Base-by-base conservation (phyloP, 208 protist species). In the Herpetomonas samuelpessoai region DNA sequence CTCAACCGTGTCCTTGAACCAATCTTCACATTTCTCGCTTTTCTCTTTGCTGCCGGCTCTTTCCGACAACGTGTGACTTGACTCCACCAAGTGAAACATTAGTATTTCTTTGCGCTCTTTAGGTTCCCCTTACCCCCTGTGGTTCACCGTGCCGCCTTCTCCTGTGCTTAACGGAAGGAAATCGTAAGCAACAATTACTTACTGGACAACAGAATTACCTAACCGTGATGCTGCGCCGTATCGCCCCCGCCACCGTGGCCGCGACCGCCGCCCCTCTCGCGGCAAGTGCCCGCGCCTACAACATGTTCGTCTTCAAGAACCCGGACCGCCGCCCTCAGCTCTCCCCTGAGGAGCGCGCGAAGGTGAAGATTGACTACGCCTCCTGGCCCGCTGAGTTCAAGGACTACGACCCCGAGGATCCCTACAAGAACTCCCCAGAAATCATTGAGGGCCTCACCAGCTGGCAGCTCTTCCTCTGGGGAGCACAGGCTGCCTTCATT, bases 351-450 rank as follows among this genome's bases (percentile, higher is more conserved):
- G 84, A 96, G 62, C 79, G 86, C 16, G 82, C 78, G 14, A 86
- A 96, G 65, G 88, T 96, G 51, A 73, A 83, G 62, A 86, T 96
- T 44, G 87, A 96, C 76, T 87, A 96, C 67, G 76, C 58, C 2
- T 75, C 95, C 65, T 96, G 91, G 91, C 91, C 91, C 16, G 84
- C 79, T 50, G 88, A 95, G 71, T 96, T 96, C 74, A 81, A 77
- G 28, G 80, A 96, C 71, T 95, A 84, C 75, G 91, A 96, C 57
- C 88, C 88, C 1, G 79, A 95, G 52, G 91, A 96, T 67, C 91
- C 91, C 24, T 96, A 96, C 80, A 96, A 96, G 72, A 92, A 95
- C 57, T 82, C 67, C 38, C 91, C 91, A 27, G 77, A 82, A 68
- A 76, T 93, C 35, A 87, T 95, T 55, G 87, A 96, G 60, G 83